phyloP scores from a whole-genome alignment of 2,329 filamentous ascomycete genomes.

The Chrysoporthe puriensis region DNA sequence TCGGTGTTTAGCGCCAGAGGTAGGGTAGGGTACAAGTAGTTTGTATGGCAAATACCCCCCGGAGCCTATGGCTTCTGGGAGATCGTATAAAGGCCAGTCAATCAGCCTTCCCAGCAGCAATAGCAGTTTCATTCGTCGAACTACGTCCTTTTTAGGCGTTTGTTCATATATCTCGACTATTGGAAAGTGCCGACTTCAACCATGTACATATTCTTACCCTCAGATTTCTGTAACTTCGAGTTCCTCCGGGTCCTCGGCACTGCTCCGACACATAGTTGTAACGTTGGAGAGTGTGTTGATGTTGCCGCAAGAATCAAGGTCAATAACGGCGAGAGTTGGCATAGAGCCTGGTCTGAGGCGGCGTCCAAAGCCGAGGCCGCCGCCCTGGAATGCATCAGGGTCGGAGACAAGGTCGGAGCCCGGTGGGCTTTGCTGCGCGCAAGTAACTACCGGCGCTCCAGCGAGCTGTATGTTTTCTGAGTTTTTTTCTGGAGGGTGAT shows the following conservation, averaged over 20 bases:
- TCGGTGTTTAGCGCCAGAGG: too few relatives aligned
- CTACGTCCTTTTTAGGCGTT: too few relatives aligned
- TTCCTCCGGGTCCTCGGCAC: slow-evolving; percentile 44
- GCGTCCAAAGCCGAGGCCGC: slow-evolving; percentile 39
- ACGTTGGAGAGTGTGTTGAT: slow-evolving; percentile 46
- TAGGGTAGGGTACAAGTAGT: too few relatives aligned
- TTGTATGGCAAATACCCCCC: too few relatives aligned
- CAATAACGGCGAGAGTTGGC: slow-evolving; percentile 45
- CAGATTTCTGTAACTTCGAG: slow-evolving; percentile 49
- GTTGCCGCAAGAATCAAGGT: slow-evolving; percentile 43
- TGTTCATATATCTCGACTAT: too few relatives aligned
- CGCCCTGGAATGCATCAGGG: slow-evolving; percentile 38
- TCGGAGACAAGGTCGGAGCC: slow-evolving; percentile 39
- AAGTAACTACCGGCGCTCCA: slow-evolving; percentile 45
- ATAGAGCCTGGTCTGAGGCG: slow-evolving; percentile 39
- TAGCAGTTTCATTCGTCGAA: too few relatives aligned
- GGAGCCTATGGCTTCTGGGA: too few relatives aligned
- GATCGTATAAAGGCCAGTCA: too few relatives aligned
- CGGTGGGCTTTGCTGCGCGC: slow-evolving; percentile 44
- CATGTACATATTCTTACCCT: neutral
- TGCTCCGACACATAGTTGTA: slow-evolving; percentile 41
- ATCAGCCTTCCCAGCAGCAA: too few relatives aligned
- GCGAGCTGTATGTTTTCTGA: slow-evolving; percentile 25
- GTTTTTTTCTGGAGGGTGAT: too few relatives aligned
- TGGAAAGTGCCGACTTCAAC: too few relatives aligned